Base-by-base conservation (phyloP, 352 stramenopile genomes). In the Globisporangium perplexum region DNA sequence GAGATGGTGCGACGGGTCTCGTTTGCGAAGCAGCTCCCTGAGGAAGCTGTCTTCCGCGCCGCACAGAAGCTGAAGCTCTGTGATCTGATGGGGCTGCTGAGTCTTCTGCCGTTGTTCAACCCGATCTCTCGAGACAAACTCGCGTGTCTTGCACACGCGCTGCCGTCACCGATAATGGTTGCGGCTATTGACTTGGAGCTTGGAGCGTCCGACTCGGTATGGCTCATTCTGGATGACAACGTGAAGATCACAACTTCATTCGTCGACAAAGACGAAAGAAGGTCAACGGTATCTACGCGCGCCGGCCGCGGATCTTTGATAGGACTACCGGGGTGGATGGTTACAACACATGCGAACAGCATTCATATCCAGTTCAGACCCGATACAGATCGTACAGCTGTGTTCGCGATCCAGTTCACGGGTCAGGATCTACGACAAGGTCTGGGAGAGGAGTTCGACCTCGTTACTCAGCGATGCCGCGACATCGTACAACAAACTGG, bases 1-100 rank as follows among this genome's bases (percentile, higher is more conserved):
- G 66, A 74, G 23, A 51, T 65, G 17, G 57, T 72, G 45, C 66
- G 66, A 30, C 66, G 63, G 20, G 63, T 67, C 5, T 55, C 63
- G 1, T 74, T 65, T 47, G 59, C 52, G 4, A 74, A 64, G 10
- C 45, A 55, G 5, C 35, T 61, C 20, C 38, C 51, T 1, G 63
- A 72, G 14, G 33, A 50, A 10, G 18, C 20, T 17, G 31, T 69
- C 11, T 64, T 68, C n/a, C 44, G 60, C 10, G 22, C 48, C 22
- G 55, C 58, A 30, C 44, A 30, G 17, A 47, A 10, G 10, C 57
- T 48, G 1, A 50, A 57, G 10, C 17, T 74, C 17, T 28, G 24
- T 18, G 22, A 35, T 59, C 24, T 57, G 18, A 5, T 63, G 45
- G 23, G n/a, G 7, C 45, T 63, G 43, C 42, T 63, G 33, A 30